A percentile compares a stretch with the other conserved stretches of the same genome.
These are phyloP conservation scores for Xylaria sp. DNA, from an alignment of 2,329 filamentous ascomycete genomes.

Conservation along the genomic window DNA sequence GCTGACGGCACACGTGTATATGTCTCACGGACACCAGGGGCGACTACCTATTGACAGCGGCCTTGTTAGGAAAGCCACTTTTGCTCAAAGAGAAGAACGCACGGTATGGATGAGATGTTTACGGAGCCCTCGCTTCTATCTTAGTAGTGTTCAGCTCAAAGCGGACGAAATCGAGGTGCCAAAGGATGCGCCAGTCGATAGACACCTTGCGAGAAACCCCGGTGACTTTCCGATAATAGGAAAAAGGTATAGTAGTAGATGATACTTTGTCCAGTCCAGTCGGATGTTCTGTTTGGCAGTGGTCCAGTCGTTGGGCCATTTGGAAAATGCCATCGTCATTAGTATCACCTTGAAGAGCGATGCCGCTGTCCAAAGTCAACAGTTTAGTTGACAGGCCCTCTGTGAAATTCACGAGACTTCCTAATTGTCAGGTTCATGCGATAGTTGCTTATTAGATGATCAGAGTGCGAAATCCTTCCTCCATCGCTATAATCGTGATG, in stretches of 20 bases:
- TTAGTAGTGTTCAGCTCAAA: background rate
- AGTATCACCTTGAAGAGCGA: background rate
- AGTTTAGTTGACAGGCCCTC: background rate
- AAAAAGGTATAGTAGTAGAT: background rate
- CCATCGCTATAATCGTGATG: slow-evolving; percentile 45
- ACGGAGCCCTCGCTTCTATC: background rate
- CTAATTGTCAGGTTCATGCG: background rate
- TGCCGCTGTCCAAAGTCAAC: background rate
- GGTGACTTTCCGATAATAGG: background rate
- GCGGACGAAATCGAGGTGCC: background rate
- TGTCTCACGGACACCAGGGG: background rate
- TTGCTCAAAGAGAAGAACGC: background rate
- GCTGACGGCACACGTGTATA: background rate
- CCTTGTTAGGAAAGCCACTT: background rate
- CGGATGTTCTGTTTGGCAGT: background rate
- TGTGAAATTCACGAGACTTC: background rate
- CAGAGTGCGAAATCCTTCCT: background rate
- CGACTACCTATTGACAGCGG: background rate
- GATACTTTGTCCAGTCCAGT: background rate
- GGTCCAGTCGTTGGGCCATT: background rate
- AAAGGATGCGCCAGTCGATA: background rate
- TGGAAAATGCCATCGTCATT: too few species aligned
- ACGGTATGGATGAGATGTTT: background rate
- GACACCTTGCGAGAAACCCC: background rate
- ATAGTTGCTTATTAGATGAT: background rate